Evolutionary conservation across 129 eudicot species (phyloP), one percentile per base, ranked within the genome.

Genomic region (Artemisia annua): DNA sequence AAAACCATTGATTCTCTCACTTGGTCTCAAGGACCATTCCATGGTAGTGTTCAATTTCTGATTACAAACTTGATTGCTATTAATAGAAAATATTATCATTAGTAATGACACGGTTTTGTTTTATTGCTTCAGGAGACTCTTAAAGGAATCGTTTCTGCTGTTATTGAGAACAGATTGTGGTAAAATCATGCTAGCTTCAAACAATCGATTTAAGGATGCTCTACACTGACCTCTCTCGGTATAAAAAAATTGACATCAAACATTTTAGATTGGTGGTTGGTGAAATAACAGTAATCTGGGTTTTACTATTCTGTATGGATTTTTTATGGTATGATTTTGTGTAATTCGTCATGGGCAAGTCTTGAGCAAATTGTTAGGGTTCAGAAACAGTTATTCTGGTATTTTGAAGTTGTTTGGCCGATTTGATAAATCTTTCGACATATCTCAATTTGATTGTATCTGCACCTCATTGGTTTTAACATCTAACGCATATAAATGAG

Each of bases 1-100:
- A 17, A 85, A 76, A 63, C 74, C 90, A 1, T 81, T 89, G 81
- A 85, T 87, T 63, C 85, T 93, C 52, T 89, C 97, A 30, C 96
- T 93, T 57, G 97, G 97, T 79, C 96, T 89, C 60, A 87, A 84
- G 76, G 92, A 93, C 77, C 98, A 93, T 60, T 89, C 97, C 17
- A n/a, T 63, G 95, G 98, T 92, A 87, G 57, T 54, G 19, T 43
- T 60, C 11, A 9, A 62, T 18, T 59, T 26, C 44, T 30, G 48
- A 28, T 67, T 20, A 63, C 24, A 22, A 58, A 44, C 11, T 26
- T 73, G 53, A 57, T 68, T 58, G 30, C 10, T 32, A 46, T 63
- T 39, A 15, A 8, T 18, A 11, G 16, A 11, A 35, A 74, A 22
- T 22, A 7, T 49, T 17, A 48, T 11, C 15, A 69, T 70, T 50